Evolutionary conservation across 1,139 yeast genomes (phyloP).

Genomic region (Pneumocystis wakefieldiae): DNA sequence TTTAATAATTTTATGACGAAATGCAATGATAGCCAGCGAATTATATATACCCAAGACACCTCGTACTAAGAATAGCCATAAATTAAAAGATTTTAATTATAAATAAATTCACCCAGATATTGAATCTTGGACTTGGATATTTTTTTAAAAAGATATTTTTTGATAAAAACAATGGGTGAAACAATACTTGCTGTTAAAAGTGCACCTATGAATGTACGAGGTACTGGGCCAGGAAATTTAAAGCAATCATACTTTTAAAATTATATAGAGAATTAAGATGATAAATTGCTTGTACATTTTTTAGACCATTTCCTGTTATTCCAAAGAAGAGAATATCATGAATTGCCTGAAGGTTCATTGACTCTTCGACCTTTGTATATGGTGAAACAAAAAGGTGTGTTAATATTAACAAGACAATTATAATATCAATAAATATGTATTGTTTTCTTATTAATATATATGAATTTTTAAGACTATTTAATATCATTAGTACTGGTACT

Average conservation of each 20-base stretch:
- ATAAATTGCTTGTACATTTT: constrained; percentile 1
- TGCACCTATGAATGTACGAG: constrained; percentile 74
- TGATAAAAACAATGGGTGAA: background rate
- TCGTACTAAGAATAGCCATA: constrained; percentile 22
- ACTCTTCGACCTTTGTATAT: constrained; percentile 85
- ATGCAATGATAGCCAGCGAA: constrained; percentile 19
- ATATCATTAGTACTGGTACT: background rate
- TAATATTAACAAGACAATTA: constrained; percentile 18
- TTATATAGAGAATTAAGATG: constrained; percentile 15
- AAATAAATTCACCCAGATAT: background rate
- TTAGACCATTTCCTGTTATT: constrained; percentile 16
- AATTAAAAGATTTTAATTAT: background rate
- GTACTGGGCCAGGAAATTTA: constrained; percentile 77
- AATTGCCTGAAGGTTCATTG: constrained; percentile 79
- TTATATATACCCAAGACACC: constrained; percentile 23
- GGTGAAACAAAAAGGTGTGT: constrained; percentile 46
- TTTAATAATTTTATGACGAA: constrained; percentile 18
- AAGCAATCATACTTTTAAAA: constrained; percentile 47
- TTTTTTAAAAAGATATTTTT: background rate
- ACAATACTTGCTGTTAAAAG: constrained; percentile 31
- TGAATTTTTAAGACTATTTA: background rate
- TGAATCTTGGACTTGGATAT: constrained; percentile 22
- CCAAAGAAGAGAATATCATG: constrained; percentile 69
- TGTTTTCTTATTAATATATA: background rate
- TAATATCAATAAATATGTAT: constrained; percentile 2